Evolutionary conservation across 192 early-diverging fungal genomes (phyloP), one percentile per base, ranked within the genome.

Genomic region (Coemansia reversa): DNA sequence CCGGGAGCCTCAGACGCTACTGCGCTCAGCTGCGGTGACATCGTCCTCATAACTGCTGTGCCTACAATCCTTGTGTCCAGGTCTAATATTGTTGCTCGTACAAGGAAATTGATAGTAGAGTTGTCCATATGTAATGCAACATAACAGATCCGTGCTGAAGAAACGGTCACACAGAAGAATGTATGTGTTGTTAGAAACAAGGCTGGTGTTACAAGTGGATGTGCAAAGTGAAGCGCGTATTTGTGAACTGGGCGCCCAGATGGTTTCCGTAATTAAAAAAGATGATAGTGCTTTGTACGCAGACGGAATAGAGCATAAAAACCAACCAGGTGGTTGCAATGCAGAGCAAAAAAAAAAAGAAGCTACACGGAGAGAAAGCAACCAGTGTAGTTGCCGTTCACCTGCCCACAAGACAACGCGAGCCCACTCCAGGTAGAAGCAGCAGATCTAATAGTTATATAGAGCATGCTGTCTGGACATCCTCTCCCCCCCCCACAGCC

Each of bases 111-210:
- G 69, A 72, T 18, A 63, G 32, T 28, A 11, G 51, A 32, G 33
- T 62, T 33, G 50, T 70, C 68, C 74, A 76, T 76, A 63, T 7
- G 59, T 55, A 35, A 53, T 45, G n/a, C 53, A 35, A 58, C 67
- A 75, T 69, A 65, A 39, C 63, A 65, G 51, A 35, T 62, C 22
- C 18, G 16, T 33, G 32, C 5, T 62, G 28, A 6, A 19, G 18
- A 51, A 60, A 59, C 6, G 39, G 58, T 23, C 28, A 51, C 5
- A 50, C 6, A 27, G 24, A 57, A 32, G 28, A 63, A 55, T 47
- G 39, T 45, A 22, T 57, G 7, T 30, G 27, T 27, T 33, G 55
- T 56, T 30, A 60, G 52, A 8, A 28, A 14, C 39, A 45, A 27
- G 39, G 39, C 39, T 16, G 39, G 39, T 45, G 12, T 45, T 14